Percentiles rank a stretch among this genome's conserved stretches.
Evolutionary conservation across 805 yeast species (phyloP).

Genomic region (Ogataea dorogensis): DNA sequence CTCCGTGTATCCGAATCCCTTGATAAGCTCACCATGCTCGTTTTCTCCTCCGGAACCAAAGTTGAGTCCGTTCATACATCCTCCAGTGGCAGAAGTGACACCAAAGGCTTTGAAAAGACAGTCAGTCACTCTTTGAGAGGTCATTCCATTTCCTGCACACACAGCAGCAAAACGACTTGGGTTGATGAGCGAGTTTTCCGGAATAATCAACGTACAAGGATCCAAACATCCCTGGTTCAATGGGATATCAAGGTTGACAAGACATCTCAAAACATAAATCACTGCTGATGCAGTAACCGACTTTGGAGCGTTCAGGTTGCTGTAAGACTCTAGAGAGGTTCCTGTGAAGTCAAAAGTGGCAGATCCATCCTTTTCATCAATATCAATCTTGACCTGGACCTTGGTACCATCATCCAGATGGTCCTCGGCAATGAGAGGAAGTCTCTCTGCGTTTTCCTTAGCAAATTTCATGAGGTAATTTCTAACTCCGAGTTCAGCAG

Average conservation of each 20-base stretch:
- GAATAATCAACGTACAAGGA: slow-evolving; percentile 33
- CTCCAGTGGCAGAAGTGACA: slow-evolving; percentile 86
- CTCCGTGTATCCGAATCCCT: slow-evolving; percentile 54
- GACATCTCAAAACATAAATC: slow-evolving; percentile 49
- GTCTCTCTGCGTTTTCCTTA: slow-evolving; percentile 36
- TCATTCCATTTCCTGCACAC: slow-evolving; percentile 56
- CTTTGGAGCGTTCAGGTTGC: slow-evolving; percentile 54
- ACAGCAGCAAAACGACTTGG: slow-evolving; percentile 47
- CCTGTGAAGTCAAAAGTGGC: slow-evolving; percentile 55
- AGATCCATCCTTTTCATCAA: slow-evolving; percentile 40
- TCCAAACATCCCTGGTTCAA: slow-evolving; percentile 52
- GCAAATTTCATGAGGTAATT: slow-evolving; percentile 37
- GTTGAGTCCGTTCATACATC: slow-evolving; percentile 84
- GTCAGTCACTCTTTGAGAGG: slow-evolving; percentile 86
- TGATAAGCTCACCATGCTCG: slow-evolving; percentile 7
- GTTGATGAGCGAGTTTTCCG: slow-evolving; percentile 36
- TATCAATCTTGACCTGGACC: slow-evolving; percentile 42
- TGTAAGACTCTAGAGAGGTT: slow-evolving; percentile 51
- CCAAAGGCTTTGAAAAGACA: slow-evolving; percentile 77
- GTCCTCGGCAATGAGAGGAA: slow-evolving; percentile 45
- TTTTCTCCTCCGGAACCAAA: slow-evolving; percentile 53
- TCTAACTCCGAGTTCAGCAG: slow-evolving; percentile 49
- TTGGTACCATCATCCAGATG: slow-evolving; percentile 57
- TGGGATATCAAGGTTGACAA: slow-evolving; percentile 53
- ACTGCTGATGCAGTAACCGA: slow-evolving; percentile 57